phyloP scores from a whole-genome alignment of 2,329 filamentous ascomycete species.

The Aspergillus ustus region DNA sequence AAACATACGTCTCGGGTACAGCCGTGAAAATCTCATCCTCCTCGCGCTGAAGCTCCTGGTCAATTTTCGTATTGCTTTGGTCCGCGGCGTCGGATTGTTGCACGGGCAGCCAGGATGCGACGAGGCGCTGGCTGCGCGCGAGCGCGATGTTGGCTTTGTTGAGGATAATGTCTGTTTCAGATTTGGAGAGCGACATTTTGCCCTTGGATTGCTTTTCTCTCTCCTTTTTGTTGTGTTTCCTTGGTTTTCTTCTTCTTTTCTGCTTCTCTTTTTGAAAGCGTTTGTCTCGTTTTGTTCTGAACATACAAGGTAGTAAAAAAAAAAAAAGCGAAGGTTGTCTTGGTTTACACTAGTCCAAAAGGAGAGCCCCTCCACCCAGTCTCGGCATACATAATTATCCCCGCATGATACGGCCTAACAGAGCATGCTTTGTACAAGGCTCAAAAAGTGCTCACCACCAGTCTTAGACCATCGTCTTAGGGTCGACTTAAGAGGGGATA shows the following conservation, averaged over 20 bases:
- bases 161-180: conserved; percentile 59
- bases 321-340: no score
- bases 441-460: no score
- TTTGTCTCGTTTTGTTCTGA: no score
- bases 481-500: no score
- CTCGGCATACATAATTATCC: no score
- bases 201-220: neutral
- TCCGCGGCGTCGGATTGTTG: conserved; percentile 41
- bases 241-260: conserved; percentile 7
- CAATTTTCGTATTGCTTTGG: conserved; percentile 42
- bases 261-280: neutral
- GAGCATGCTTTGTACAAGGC: no score
- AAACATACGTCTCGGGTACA: conserved; percentile 57
- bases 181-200: conserved; percentile 35
- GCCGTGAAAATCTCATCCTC: conserved; percentile 60
- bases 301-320: no score
- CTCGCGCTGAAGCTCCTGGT: conserved; percentile 53
- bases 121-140: conserved; percentile 57
- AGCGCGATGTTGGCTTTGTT: conserved; percentile 59
- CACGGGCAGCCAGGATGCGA: conserved; percentile 62
- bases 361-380: no score
- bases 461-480: no score
- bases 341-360: neutral
- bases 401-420: no score
- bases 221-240: neutral